Base-by-base conservation (phyloP, 1,284 basidiomycete genomes). In the Fomitiporia mediterranea region DNA sequence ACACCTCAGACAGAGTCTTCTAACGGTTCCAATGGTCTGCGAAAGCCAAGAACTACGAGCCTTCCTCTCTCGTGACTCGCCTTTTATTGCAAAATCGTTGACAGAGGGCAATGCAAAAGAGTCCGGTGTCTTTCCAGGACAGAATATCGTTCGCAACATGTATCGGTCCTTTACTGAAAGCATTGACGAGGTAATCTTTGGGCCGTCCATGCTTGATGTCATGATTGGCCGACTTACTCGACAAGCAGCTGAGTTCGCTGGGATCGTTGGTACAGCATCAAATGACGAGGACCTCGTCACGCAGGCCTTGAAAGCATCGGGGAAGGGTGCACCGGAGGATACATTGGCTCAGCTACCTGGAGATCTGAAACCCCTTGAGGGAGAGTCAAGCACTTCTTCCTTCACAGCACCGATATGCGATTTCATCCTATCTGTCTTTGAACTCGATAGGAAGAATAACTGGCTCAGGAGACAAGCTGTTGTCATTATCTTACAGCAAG, bases 381-480 rank as follows among this genome's bases (percentile, higher is more conserved):
- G 90, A 32, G 92, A 94, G 69, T 88, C 86, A 1, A 90, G 86
- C 57, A 80, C 83, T n/a, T 91, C 88, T 3, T 82, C 81, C 2
- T 98, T 98, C 69, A 94, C 93, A 1, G 86, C 86, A 0, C 94
- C 96, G 0, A 97, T 99, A 55, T 97, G 94, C 65, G 94, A 98
- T 66, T 75, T 98, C 27, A 79, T 98, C 37, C 79, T 98, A 53
- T 91, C 94, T 21, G 78, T 98, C 6, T 98, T 98, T 63, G 94
- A 98, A 70, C 81, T 98, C 23, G 88, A 97, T 70, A 92, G 93
- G 74, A 89, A 91, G 69, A 91, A 95, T 65, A 95, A 95, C 63
- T 99, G 96, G 96, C 75, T 98, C 30, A 78, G 95, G 51, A 79
- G 93, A n/a, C 95, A 98, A 69, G 95, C 96, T 1, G 93, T 98